Conservation (phyloP, 2,329 filamentous ascomycete genomes). For the Trichophyton schoenleinii region DNA sequence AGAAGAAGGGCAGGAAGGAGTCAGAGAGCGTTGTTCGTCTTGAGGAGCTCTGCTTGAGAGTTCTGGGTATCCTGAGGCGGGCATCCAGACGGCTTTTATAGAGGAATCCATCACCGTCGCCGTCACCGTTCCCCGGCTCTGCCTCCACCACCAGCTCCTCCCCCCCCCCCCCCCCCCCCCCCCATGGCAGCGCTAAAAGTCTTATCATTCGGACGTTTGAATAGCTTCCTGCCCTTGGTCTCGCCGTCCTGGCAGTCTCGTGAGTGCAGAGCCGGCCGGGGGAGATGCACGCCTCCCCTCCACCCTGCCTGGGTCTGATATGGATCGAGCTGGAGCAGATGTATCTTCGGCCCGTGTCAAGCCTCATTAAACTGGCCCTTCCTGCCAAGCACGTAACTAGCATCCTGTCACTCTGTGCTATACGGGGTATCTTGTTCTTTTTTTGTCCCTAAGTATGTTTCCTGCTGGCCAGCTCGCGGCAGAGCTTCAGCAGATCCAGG, state of each 20-base stretch:
- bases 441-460: not conserved
- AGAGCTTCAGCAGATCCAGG: constrained; percentile 2
- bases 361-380: not conserved
- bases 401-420: not conserved
- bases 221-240: not conserved
- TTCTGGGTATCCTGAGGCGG: not conserved
- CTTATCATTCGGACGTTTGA: not conserved
- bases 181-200: not conserved
- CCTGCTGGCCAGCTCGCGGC: not conserved
- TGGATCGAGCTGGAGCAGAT: too few species aligned
- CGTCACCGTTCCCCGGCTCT: too few species aligned
- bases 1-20: not conserved
- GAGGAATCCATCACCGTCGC: not conserved
- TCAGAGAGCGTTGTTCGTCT: constrained; percentile 2
- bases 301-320: too few species aligned
- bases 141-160: too few species aligned
- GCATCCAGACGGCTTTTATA: not conserved
- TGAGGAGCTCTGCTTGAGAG: constrained; percentile 1
- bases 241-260: not conserved
- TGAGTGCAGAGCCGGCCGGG: not conserved
- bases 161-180: not conserved
- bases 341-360: not conserved
- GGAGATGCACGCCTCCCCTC: not conserved
- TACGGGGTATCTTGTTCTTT: not conserved
- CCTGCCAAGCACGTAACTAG: not conserved